A percentile compares a stretch with the other conserved stretches of the same genome.
phyloP scores from a whole-genome alignment of 768 basidiomycete species.

The Leccinum longicurvipes region DNA sequence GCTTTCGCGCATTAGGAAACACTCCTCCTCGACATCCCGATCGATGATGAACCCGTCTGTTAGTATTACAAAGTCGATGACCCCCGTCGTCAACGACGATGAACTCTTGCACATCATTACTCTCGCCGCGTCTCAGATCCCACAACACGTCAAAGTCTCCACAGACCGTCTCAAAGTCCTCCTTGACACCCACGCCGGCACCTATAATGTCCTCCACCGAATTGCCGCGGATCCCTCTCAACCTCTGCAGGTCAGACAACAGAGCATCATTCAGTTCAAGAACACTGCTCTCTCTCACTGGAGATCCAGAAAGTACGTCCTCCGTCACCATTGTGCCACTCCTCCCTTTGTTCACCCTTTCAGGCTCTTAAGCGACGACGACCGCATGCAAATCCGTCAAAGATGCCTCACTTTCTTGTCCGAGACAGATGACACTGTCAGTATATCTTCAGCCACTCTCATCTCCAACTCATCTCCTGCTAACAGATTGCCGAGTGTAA shows the following conservation, averaged over 20 bases:
- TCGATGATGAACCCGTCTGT: conserved; percentile 24
- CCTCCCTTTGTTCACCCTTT: conserved; percentile 11
- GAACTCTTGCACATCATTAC: conserved; percentile 67
- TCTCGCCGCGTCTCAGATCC: conserved; percentile 72
- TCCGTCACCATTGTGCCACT: not conserved
- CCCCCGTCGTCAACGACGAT: conserved; percentile 48
- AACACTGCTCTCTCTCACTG: conserved; percentile 73
- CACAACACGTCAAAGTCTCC: conserved; percentile 44
- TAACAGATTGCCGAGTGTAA: conserved; percentile 71
- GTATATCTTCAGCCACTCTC: conserved; percentile 38
- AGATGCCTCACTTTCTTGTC: conserved; percentile 66
- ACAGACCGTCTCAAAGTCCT: conserved; percentile 64
- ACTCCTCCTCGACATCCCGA: not conserved
- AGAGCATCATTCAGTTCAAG: conserved; percentile 88
- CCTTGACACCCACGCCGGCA: conserved; percentile 60
- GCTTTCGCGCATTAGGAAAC: not conserved
- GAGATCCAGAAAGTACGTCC: conserved; percentile 68
- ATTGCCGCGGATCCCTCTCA: conserved; percentile 62
- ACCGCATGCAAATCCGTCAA: conserved; percentile 60
- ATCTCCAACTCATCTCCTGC: not conserved
- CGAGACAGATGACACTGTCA: conserved; percentile 65
- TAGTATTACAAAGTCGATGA: conserved; percentile 1
- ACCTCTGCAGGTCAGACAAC: conserved; percentile 68
- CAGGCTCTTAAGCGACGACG: conserved; percentile 69
- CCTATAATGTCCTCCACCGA: conserved; percentile 67